A percentile compares a stretch with the other conserved stretches of the same genome.
These are phyloP conservation scores for Cicer chorassanicum DNA, from an alignment of 306 rosid species.

Conservation along the genomic window DNA sequence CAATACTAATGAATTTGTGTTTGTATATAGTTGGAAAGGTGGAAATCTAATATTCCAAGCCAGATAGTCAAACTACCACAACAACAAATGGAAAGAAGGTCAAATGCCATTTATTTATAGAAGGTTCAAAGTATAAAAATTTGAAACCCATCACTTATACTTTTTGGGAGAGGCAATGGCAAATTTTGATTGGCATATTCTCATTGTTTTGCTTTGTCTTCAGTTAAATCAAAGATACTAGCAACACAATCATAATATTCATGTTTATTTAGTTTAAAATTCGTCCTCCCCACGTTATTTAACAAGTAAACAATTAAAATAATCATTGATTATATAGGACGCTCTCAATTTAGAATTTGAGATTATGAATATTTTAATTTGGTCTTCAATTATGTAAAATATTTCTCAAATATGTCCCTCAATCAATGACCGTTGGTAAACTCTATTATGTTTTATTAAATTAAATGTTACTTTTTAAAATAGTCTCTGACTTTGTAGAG, in stretches of 20 bases:
- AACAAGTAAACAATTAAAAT: too few species aligned
- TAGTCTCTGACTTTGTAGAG: too few species aligned
- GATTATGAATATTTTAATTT: too few species aligned
- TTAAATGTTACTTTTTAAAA: too few species aligned
- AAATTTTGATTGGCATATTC: conserved; percentile 29
- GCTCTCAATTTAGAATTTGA: too few species aligned
- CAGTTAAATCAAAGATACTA: conserved; percentile 38
- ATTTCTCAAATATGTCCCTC: too few species aligned
- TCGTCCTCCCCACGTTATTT: conserved; percentile 18
- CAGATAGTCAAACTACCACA: conserved; percentile 41
- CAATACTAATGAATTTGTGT: conserved; percentile 10
- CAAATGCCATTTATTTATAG: conserved; percentile 38
- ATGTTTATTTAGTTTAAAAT: conserved; percentile 20
- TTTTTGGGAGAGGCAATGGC: conserved; percentile 32
- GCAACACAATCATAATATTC: conserved; percentile 15
- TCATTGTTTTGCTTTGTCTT: conserved; percentile 50
- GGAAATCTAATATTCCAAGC: conserved; percentile 22
- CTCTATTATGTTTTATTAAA: too few species aligned
- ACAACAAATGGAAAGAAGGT: conserved; percentile 47
- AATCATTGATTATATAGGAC: too few species aligned
- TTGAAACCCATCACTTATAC: conserved; percentile 43
- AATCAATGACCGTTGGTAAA: too few species aligned
- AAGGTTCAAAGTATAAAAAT: conserved; percentile 4
- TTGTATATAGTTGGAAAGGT: conserved; percentile 18
- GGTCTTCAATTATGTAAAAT: too few species aligned